A percentile compares a stretch with the other conserved stretches of the same genome.
phyloP scores from a whole-genome alignment of 495 filamentous ascomycete species.

The Penicillium pulvis region DNA sequence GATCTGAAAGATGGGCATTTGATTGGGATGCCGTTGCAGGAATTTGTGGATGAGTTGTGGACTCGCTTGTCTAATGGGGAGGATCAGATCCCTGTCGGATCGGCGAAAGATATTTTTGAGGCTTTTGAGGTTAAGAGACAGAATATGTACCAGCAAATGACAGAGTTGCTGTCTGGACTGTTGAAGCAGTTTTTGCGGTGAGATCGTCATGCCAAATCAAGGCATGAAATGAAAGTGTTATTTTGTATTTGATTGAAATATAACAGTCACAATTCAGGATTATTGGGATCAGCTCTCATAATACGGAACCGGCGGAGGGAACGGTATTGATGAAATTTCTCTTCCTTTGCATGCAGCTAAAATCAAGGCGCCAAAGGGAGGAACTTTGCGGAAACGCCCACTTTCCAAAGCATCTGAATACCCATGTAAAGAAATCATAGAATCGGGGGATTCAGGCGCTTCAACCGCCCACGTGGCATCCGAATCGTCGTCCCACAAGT shows the following conservation, averaged over 20 bases:
- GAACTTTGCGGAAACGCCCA: conserved; percentile 23
- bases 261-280: background rate
- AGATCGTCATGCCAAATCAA: background rate
- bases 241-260: no score
- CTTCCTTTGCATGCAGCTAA: conserved; percentile 35
- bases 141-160: conserved; percentile 39
- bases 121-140: conserved; percentile 43
- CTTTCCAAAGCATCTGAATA: conserved; percentile 30
- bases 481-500: conserved; percentile 38
- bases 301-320: conserved; percentile 15
- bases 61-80: conserved; percentile 52
- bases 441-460: background rate
- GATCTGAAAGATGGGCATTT: conserved; percentile 46
- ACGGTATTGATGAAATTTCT: conserved; percentile 14
- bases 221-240: no score
- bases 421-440: conserved; percentile 34
- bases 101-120: conserved; percentile 35
- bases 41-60: conserved; percentile 64
- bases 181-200: conserved; percentile 32
- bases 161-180: conserved; percentile 33
- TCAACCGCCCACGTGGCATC: conserved; percentile 25
- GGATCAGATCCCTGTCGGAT: conserved; percentile 47
- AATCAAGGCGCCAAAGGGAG: conserved; percentile 28
- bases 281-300: background rate
- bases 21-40: conserved; percentile 64